Percentiles rank a stretch among this genome's conserved stretches.
Evolutionary conservation across 495 filamentous ascomycete species (phyloP).

Genomic region (Geoglossum glabrum): DNA sequence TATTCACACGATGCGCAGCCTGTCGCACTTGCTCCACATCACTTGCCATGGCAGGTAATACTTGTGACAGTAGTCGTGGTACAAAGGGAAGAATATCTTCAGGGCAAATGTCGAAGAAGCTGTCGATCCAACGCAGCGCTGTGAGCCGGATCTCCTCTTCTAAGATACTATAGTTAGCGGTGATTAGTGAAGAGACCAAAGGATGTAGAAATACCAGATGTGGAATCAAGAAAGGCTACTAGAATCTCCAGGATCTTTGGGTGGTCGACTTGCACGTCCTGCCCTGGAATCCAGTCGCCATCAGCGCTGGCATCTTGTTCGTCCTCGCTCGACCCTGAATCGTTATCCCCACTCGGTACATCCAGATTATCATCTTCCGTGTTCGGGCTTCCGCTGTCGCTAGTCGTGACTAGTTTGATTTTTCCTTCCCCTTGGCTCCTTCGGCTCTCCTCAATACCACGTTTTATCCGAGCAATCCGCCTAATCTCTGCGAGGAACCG

Average conservation of each 20-base stretch:
- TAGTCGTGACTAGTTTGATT: slow-evolving; percentile 40
- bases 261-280: slow-evolving; percentile 90
- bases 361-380: slow-evolving; percentile 8
- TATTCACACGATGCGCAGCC: slow-evolving; percentile 76
- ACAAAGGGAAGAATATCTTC: slow-evolving; percentile 95
- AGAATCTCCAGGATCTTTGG: slow-evolving; percentile 81
- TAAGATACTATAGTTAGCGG: slow-evolving; percentile 11
- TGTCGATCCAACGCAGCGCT: slow-evolving; percentile 85
- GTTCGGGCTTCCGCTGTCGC: slow-evolving; percentile 35
- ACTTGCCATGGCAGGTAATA: slow-evolving; percentile 87
- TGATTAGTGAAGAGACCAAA: neutral
- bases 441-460: slow-evolving; percentile 71
- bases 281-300: slow-evolving; percentile 89
- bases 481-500: slow-evolving; percentile 88
- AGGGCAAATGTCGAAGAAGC: slow-evolving; percentile 90
- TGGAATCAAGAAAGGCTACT: slow-evolving; percentile 72
- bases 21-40: slow-evolving; percentile 72
- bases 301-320: slow-evolving; percentile 51
- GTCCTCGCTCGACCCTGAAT: slow-evolving; percentile 32
- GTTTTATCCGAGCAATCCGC: slow-evolving; percentile 77
- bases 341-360: slow-evolving; percentile 27
- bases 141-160: slow-evolving; percentile 85
- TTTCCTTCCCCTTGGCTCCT: slow-evolving; percentile 40
- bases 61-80: slow-evolving; percentile 71
- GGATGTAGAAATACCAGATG: slow-evolving; percentile 34